A percentile compares a stretch with the other conserved stretches of the same genome.
These are phyloP conservation scores for Eimeria maxima DNA, from an alignment of 169 alveolate species.

Conservation along the genomic window DNA sequence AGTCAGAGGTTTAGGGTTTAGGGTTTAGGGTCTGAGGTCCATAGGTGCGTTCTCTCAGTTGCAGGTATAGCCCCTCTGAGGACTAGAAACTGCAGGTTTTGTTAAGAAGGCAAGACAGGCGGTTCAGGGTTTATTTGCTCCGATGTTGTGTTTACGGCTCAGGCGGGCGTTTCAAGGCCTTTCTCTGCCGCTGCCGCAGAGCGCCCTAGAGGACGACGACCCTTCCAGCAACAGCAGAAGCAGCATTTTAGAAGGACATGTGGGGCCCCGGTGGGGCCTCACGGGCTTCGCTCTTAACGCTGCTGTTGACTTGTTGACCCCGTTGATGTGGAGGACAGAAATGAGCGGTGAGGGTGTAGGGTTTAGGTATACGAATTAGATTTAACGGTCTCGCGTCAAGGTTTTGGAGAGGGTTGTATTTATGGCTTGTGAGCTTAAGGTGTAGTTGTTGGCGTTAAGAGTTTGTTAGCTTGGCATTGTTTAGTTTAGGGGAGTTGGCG, in stretches of 20 bases:
- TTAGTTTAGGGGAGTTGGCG: neutral
- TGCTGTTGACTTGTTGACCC: constrained; percentile 57
- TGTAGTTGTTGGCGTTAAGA: neutral
- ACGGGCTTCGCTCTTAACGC: constrained; percentile 53
- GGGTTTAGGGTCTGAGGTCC: constrained; percentile 5
- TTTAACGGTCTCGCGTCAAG: neutral
- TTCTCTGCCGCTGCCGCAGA: constrained; percentile 31
- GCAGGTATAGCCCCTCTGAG: neutral
- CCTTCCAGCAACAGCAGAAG: constrained; percentile 46
- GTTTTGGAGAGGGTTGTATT: neutral
- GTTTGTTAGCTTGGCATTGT: neutral
- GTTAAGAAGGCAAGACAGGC: neutral
- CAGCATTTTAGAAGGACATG: constrained; percentile 16
- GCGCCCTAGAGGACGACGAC: constrained; percentile 36
- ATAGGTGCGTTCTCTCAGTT: neutral
- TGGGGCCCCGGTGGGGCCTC: constrained; percentile 55
- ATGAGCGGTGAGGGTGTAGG: constrained; percentile 55
- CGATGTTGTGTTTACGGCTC: neutral
- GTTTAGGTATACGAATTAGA: neutral
- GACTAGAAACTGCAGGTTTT: neutral
- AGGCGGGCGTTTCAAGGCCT: constrained; percentile 53
- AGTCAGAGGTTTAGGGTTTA: neutral
- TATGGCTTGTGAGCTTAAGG: neutral
- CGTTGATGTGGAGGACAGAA: constrained; percentile 73
- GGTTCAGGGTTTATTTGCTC: neutral